A percentile compares a stretch with the other conserved stretches of the same genome.
phyloP scores from a whole-genome alignment of 2,329 filamentous ascomycete species.

The Eurotiales sp. region DNA sequence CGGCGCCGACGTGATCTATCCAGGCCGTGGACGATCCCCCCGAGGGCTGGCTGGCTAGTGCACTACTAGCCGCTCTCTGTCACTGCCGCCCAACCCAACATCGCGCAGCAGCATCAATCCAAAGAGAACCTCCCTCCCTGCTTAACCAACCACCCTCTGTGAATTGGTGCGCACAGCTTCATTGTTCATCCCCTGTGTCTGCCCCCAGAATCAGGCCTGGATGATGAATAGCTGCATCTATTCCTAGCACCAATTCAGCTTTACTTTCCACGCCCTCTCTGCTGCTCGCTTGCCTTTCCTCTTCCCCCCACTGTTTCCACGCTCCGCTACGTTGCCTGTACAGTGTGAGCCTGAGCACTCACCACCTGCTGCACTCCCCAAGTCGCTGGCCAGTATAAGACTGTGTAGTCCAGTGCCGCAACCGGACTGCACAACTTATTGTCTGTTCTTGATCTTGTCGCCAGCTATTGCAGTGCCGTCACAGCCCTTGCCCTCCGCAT shows the following conservation, averaged over 20 bases:
- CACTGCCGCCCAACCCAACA: constrained; percentile 8
- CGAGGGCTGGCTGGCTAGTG: constrained; percentile 4
- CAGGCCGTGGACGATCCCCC: constrained; percentile 1
- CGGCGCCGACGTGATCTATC: too few relatives aligned
- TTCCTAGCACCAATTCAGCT: constrained; percentile 18
- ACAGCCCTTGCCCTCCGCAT: constrained; percentile 13
- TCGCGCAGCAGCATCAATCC: constrained; percentile 7
- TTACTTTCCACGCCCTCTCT: constrained; percentile 12
- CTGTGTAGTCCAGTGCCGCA: too few relatives aligned
- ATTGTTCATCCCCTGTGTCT: constrained; percentile 6
- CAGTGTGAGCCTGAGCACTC: constrained; percentile 7
- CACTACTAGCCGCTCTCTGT: not conserved
- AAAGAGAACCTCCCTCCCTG: constrained; percentile 2
- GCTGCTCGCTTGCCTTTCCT: constrained; percentile 16
- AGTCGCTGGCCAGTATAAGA: too few relatives aligned
- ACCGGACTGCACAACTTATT: too few relatives aligned
- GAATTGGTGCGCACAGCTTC: constrained; percentile 10
- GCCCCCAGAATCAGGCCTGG: constrained; percentile 13
- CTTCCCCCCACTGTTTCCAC: constrained; percentile 9
- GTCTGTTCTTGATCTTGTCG: not conserved
- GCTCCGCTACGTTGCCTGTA: constrained; percentile 13
- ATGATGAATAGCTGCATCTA: constrained; percentile 20
- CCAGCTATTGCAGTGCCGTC: constrained; percentile 20
- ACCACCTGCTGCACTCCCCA: not conserved
- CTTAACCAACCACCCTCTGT: not conserved